These are phyloP conservation scores for Pseudogymnoascus destructans DNA, from an alignment of 2,329 filamentous ascomycete genomes.

Conservation along the genomic window DNA sequence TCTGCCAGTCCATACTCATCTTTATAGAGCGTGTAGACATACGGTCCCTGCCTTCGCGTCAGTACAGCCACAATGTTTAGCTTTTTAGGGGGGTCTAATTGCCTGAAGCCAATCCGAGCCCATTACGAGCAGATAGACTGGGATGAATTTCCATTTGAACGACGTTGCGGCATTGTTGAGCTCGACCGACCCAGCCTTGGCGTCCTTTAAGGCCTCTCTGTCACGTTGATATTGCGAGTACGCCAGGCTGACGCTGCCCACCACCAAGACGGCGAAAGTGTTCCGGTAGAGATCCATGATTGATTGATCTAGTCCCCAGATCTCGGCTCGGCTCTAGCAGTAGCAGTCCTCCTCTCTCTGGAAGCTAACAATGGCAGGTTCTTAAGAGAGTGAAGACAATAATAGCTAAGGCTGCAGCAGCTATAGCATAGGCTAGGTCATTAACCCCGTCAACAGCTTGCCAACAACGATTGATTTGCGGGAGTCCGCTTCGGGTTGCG, in stretches of 20 bases:
- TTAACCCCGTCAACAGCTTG: too few relatives aligned
- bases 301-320: background rate
- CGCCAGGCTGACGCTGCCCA: background rate
- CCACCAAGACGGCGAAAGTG: background rate
- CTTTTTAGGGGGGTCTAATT: conserved; percentile 10
- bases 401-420: too few relatives aligned
- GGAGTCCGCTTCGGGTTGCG: background rate
- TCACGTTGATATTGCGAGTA: background rate
- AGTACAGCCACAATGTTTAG: conserved; percentile 29
- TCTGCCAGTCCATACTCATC: conserved; percentile 24
- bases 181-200: conserved; percentile 1
- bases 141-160: conserved; percentile 26
- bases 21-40: conserved; percentile 25
- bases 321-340: background rate
- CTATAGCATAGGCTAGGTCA: too few relatives aligned
- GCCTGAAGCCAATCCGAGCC: conserved; percentile 40
- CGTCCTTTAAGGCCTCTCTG: background rate
- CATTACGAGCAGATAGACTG: conserved; percentile 37
- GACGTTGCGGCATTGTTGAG: conserved; percentile 17
- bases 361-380: too few relatives aligned
- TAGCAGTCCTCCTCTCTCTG: background rate
- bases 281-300: background rate
- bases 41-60: conserved; percentile 30
- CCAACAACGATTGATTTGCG: background rate
- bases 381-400: too few relatives aligned